These are phyloP conservation scores for Skeletonema grethae DNA, from an alignment of 108 stramenopile species.

Conservation along the genomic window DNA sequence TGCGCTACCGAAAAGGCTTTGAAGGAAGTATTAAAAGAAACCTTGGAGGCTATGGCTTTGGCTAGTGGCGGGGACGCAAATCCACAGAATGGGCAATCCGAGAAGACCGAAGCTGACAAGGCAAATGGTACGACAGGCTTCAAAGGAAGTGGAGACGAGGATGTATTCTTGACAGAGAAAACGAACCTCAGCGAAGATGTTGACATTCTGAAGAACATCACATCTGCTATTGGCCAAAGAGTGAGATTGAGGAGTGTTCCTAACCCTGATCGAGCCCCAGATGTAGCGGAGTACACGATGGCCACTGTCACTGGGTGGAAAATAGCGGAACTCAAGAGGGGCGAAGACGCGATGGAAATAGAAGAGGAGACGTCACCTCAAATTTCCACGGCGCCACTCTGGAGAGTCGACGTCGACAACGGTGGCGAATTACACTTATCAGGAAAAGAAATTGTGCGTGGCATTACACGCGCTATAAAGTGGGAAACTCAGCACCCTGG, in stretches of 20 bases:
- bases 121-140: constrained; percentile 12
- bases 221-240: constrained; percentile 68
- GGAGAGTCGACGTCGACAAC: constrained; percentile 55
- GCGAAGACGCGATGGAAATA: constrained; percentile 19
- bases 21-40: constrained; percentile 75
- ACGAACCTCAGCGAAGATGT: constrained; percentile 10
- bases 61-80: constrained; percentile 17
- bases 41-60: constrained; percentile 64
- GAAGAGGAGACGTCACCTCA: constrained; percentile 37
- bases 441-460: constrained; percentile 59
- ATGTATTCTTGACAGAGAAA: constrained; percentile 32
- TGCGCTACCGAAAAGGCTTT: constrained; percentile 62
- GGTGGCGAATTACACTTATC: constrained; percentile 59
- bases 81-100: constrained; percentile 16
- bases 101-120: constrained; percentile 39
- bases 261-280: constrained; percentile 60
- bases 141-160: constrained; percentile 33
- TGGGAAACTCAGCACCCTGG: constrained; percentile 55
- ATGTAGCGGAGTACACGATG: constrained; percentile 67
- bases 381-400: constrained; percentile 43
- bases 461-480: constrained; percentile 61
- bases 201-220: constrained; percentile 34
- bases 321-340: constrained; percentile 26
- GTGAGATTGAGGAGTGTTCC: constrained; percentile 66
- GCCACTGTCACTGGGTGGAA: constrained; percentile 74